Evolutionary conservation across 2,329 filamentous ascomycete species (phyloP).

Genomic region (Dactylellina sp.): DNA sequence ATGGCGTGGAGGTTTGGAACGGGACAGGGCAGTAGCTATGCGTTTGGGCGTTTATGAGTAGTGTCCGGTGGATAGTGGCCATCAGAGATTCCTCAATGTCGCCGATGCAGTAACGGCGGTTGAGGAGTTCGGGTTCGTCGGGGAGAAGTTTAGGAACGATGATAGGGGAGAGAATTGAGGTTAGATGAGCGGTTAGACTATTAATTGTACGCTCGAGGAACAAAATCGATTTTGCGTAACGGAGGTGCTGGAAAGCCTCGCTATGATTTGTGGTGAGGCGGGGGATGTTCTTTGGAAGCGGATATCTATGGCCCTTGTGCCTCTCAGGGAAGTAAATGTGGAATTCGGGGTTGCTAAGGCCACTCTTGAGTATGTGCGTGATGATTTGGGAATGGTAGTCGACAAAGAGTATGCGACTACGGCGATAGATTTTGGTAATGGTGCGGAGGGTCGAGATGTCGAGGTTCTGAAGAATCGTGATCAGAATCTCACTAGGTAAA

Average conservation of each 20-base stretch:
- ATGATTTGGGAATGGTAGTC: constrained; percentile 40
- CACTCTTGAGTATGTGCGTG: constrained; percentile 15
- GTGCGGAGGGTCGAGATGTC: neutral
- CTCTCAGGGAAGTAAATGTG: constrained; percentile 15
- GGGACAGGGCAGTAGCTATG: neutral
- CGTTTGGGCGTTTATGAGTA: constrained; percentile 28
- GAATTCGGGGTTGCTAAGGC: constrained; percentile 17
- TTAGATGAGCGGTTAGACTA: constrained; percentile 12
- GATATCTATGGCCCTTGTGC: constrained; percentile 2
- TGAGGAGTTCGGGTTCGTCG: neutral
- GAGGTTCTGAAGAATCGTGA: constrained; percentile 34
- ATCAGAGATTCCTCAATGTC: constrained; percentile 4
- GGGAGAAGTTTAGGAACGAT: neutral
- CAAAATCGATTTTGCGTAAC: constrained; percentile 25
- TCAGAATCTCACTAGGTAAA: constrained; percentile 32
- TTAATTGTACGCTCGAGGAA: neutral
- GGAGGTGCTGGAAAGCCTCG: constrained; percentile 23
- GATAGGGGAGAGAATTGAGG: neutral
- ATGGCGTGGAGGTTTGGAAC: neutral
- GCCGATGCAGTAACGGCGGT: neutral
- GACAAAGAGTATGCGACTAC: constrained; percentile 25
- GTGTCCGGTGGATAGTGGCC: constrained; percentile 12
- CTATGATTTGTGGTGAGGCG: constrained; percentile 11
- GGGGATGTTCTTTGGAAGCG: constrained; percentile 1
- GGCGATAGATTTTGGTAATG: constrained; percentile 30